phyloP scores from a whole-genome alignment of 305 asterid genomes.

The Ilex paraguariensis region DNA sequence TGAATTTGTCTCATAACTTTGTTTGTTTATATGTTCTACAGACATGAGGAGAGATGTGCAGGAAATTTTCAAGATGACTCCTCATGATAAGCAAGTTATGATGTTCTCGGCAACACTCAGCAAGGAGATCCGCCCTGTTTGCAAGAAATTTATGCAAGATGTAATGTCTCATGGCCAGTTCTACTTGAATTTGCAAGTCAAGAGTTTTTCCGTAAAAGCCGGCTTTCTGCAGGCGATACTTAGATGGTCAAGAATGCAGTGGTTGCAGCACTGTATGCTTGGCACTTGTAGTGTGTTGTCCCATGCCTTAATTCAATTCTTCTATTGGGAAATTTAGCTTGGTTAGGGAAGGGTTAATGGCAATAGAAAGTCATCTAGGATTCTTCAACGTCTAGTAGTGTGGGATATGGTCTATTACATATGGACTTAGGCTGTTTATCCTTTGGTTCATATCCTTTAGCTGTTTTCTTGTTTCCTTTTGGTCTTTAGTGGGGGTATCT shows the following conservation, averaged over 20 bases:
- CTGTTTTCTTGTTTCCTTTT: not conserved
- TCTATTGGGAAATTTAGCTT: not conserved
- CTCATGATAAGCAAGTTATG: slow-evolving; percentile 92
- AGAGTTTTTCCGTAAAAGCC: slow-evolving; percentile 39
- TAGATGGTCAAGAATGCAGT: slow-evolving; percentile 24
- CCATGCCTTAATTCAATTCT: slow-evolving; percentile 1
- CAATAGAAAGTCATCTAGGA: not conserved
- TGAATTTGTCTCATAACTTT: not conserved
- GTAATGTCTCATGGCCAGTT: slow-evolving; percentile 74
- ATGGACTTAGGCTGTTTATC: not conserved
- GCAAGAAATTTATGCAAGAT: slow-evolving; percentile 97
- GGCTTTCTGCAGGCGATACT: slow-evolving; percentile 31
- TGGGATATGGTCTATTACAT: not conserved
- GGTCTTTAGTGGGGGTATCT: not conserved
- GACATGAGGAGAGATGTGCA: slow-evolving; percentile 95
- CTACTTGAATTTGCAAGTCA: slow-evolving; percentile 49
- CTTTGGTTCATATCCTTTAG: not conserved
- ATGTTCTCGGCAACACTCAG: slow-evolving; percentile 93
- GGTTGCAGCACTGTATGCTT: slow-evolving; percentile 31
- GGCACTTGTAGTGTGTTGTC: slow-evolving; percentile 4
- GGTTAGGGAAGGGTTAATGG: slow-evolving; percentile 4
- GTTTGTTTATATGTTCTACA: slow-evolving; percentile 13
- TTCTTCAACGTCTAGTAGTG: not conserved
- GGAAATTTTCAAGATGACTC: slow-evolving; percentile 87
- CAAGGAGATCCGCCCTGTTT: slow-evolving; percentile 91